Evolutionary conservation across 208 protist species (phyloP).

Genomic region (Plasmodiophora brassicae): DNA sequence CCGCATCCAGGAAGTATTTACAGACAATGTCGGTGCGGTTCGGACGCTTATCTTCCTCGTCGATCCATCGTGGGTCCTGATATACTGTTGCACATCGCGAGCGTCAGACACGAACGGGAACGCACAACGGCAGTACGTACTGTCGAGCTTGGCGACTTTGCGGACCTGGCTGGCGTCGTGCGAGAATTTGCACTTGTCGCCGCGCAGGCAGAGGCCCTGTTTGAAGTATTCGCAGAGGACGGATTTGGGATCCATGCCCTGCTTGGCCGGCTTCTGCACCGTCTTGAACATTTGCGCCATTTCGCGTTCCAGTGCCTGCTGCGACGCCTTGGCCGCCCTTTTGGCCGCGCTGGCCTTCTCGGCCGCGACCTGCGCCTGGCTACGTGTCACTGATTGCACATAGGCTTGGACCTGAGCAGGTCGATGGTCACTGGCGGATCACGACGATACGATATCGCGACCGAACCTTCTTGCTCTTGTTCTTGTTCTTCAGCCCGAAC

Average conservation of each 20-base stretch:
- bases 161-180: constrained; percentile 8
- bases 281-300: constrained; percentile 24
- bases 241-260: constrained; percentile 17
- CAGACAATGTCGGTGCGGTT: not conserved
- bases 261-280: constrained; percentile 17
- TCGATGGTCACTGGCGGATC: not conserved
- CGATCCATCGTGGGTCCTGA: not conserved
- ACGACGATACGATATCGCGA: not conserved
- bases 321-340: not conserved
- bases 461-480: constrained; percentile 16
- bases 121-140: not conserved
- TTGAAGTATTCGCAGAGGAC: constrained; percentile 35
- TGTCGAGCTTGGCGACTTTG: constrained; percentile 22
- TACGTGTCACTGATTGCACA: not conserved
- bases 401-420: constrained; percentile 13
- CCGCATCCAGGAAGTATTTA: constrained; percentile 1
- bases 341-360: not conserved
- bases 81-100: not conserved
- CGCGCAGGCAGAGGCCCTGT: not conserved
- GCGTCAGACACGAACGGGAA: not conserved
- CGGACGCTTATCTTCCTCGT: not conserved
- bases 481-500: constrained; percentile 32
- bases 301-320: constrained; percentile 19
- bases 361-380: not conserved
- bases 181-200: constrained; percentile 19